A percentile compares a stretch with the other conserved stretches of the same genome.
phyloP scores from a whole-genome alignment of 345 rosid species.

The Pistacia atlantica region DNA sequence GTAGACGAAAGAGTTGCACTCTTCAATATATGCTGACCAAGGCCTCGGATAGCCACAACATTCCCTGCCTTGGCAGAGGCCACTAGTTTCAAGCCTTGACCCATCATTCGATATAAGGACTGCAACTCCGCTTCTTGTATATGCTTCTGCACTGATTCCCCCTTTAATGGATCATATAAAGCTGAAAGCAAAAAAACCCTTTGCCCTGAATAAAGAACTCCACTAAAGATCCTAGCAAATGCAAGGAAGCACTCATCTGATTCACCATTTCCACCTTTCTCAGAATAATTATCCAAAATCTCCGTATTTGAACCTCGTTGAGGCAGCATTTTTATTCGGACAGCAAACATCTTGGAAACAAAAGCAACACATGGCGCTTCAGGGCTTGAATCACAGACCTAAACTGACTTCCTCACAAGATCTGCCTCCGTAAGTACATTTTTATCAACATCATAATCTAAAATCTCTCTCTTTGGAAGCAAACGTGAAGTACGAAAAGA shows the following conservation, averaged over 20 bases:
- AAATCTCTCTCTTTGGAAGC: slow-evolving; percentile 70
- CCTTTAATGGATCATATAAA: slow-evolving; percentile 77
- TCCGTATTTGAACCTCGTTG: slow-evolving; percentile 71
- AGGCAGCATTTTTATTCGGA: slow-evolving; percentile 81
- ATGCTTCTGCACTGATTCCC: slow-evolving; percentile 73
- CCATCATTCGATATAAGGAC: slow-evolving; percentile 94
- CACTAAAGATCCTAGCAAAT: slow-evolving; percentile 94
- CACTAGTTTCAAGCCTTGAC: slow-evolving; percentile 84
- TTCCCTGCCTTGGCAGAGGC: slow-evolving; percentile 82
- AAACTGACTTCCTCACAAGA: slow-evolving; percentile 71
- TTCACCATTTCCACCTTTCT: slow-evolving; percentile 51
- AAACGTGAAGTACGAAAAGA: slow-evolving; percentile 63
- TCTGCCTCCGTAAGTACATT: slow-evolving; percentile 63
- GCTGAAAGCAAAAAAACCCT: slow-evolving; percentile 76
- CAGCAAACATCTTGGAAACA: slow-evolving; percentile 94
- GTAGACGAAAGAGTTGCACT: slow-evolving; percentile 92
- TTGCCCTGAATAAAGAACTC: slow-evolving; percentile 66
- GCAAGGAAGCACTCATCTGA: slow-evolving; percentile 97
- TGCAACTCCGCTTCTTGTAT: slow-evolving; percentile 85
- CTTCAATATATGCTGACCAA: slow-evolving; percentile 89
- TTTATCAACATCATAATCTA: slow-evolving; percentile 43
- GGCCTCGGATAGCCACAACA: slow-evolving; percentile 89
- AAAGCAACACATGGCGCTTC: slow-evolving; percentile 81
- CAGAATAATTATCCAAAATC: slow-evolving; percentile 46
- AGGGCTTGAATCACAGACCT: slow-evolving; percentile 64